phyloP scores from a whole-genome alignment of 352 stramenopile species.

The Globisporangium cederbergense region DNA sequence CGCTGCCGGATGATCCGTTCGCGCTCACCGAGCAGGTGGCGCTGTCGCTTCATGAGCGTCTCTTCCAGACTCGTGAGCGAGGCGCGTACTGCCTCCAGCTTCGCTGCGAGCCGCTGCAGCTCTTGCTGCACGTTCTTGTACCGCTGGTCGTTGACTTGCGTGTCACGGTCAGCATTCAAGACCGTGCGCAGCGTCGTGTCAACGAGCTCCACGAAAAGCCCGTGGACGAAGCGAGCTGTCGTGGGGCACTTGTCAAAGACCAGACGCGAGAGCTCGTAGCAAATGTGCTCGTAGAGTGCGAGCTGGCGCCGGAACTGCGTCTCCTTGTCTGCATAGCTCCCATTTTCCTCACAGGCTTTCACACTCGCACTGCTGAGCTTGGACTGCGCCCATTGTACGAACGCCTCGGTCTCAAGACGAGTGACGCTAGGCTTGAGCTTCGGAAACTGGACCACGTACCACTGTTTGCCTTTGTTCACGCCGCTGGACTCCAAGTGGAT shows the following conservation, averaged over 20 bases:
- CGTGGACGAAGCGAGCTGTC: slow-evolving; percentile 44
- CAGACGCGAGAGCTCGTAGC: slow-evolving; percentile 42
- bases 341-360: neutral
- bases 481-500: slow-evolving; percentile 18
- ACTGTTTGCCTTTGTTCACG: slow-evolving; percentile 21
- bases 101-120: slow-evolving; percentile 24
- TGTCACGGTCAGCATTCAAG: slow-evolving; percentile 30
- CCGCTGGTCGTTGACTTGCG: slow-evolving; percentile 34
- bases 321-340: slow-evolving; percentile 4
- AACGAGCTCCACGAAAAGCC: slow-evolving; percentile 37
- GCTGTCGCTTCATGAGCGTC: slow-evolving; percentile 34
- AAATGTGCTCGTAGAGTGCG: slow-evolving; percentile 30
- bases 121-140: slow-evolving; percentile 42
- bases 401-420: slow-evolving; percentile 27
- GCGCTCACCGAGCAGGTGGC: slow-evolving; percentile 32
- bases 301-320: slow-evolving; percentile 23
- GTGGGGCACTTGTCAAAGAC: slow-evolving; percentile 64
- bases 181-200: slow-evolving; percentile 26
- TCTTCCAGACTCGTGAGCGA: slow-evolving; percentile 30
- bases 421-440: slow-evolving; percentile 26
- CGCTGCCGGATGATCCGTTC: slow-evolving; percentile 48
- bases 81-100: slow-evolving; percentile 19
- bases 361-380: slow-evolving; percentile 11
- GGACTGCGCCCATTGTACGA: slow-evolving; percentile 28
- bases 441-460: slow-evolving; percentile 42